Percentiles rank a stretch among this genome's conserved stretches.
These are phyloP conservation scores for Fraxinus xanthoxyloides DNA, from an alignment of 305 asterid species.

Conservation along the genomic window DNA sequence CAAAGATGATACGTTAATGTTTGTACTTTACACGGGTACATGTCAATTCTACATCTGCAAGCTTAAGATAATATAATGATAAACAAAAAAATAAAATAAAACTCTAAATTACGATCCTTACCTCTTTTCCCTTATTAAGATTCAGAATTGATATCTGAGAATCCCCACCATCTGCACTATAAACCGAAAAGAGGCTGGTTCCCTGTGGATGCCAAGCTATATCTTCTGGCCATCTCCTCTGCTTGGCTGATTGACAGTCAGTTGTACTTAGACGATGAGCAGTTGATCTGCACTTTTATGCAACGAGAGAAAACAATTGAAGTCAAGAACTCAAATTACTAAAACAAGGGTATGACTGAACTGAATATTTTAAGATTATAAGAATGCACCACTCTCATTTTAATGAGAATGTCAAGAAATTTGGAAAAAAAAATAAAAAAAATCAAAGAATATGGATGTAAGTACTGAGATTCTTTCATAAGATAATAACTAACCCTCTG, in stretches of 20 bases:
- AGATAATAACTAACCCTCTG: slow-evolving; percentile 57
- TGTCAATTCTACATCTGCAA: background rate
- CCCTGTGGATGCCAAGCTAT: slow-evolving; percentile 97
- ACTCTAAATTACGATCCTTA: slow-evolving; percentile 19
- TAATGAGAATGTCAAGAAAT: background rate
- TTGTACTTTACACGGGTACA: slow-evolving; percentile 9
- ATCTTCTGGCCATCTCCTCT: slow-evolving; percentile 96
- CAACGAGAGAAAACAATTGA: slow-evolving; percentile 21
- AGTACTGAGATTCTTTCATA: slow-evolving; percentile 21
- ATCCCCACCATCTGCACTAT: slow-evolving; percentile 78
- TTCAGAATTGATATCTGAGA: slow-evolving; percentile 78
- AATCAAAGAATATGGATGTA: slow-evolving; percentile 10
- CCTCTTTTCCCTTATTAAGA: slow-evolving; percentile 71
- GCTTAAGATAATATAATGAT: background rate
- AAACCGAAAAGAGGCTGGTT: slow-evolving; percentile 67
- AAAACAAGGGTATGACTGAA: background rate
- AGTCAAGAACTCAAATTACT: slow-evolving; percentile 21
- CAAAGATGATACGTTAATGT: background rate
- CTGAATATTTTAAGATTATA: background rate
- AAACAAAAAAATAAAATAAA: background rate
- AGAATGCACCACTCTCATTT: background rate
- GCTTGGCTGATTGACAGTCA: slow-evolving; percentile 64
- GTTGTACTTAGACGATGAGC: slow-evolving; percentile 63
- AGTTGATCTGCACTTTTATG: slow-evolving; percentile 57
- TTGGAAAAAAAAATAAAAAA: background rate